Conservation (phyloP, 2,329 filamentous ascomycete genomes). For the Aspergillus versicolor region DNA sequence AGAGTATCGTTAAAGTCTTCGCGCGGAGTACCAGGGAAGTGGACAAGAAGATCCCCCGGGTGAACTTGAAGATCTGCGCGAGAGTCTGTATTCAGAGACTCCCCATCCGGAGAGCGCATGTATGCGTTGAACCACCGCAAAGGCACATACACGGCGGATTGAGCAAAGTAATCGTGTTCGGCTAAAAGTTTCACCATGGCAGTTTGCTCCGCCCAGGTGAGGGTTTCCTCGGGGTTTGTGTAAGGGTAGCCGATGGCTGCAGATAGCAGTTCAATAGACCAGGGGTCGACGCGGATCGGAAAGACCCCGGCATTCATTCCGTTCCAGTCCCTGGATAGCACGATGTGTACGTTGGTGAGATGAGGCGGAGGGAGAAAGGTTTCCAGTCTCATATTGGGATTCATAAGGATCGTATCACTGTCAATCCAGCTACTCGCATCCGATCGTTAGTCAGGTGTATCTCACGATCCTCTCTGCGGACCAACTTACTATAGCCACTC, state of each 20-base stretch:
- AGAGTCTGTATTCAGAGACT: slow-evolving; percentile 1
- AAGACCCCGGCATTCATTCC: slow-evolving; percentile 38
- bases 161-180: slow-evolving; percentile 15
- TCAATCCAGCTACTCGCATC: slow-evolving; percentile 31
- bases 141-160: slow-evolving; percentile 16
- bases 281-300: slow-evolving; percentile 34
- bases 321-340: slow-evolving; percentile 32
- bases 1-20: slow-evolving; percentile 9
- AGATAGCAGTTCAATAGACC: slow-evolving; percentile 33
- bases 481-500: slow-evolving; percentile 33
- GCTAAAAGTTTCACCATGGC: slow-evolving; percentile 3
- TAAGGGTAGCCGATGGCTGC: slow-evolving; percentile 27
- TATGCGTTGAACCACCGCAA: slow-evolving; percentile 22
- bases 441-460: not conserved
- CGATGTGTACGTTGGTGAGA: slow-evolving; percentile 28
- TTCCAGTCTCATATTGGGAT: slow-evolving; percentile 33
- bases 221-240: slow-evolving; percentile 20
- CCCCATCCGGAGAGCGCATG: slow-evolving; percentile 9
- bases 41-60: slow-evolving; percentile 17
- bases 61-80: slow-evolving; percentile 12
- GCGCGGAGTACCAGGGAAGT: slow-evolving; percentile 15
- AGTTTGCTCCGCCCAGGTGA: slow-evolving; percentile 21
- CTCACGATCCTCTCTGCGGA: not conserved
- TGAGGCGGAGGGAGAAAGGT: slow-evolving; percentile 34
- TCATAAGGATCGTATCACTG: slow-evolving; percentile 35